Base-by-base conservation (phyloP, 139 green algal species). In the Spirogloea muscicola region DNA sequence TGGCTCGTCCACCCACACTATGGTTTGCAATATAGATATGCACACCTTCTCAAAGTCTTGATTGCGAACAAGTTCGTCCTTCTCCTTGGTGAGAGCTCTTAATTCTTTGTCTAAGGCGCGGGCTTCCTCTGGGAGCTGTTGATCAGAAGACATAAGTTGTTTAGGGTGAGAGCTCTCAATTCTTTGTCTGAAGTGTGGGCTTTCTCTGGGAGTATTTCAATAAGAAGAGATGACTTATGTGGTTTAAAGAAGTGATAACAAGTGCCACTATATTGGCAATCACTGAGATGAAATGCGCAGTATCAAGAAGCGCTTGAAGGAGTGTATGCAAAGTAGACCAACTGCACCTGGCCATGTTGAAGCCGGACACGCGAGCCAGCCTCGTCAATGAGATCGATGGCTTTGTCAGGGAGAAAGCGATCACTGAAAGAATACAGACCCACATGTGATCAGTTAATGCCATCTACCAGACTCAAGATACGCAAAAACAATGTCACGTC, bases 371-470 rank as follows among this genome's bases (percentile, higher is more conserved):
- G 86, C 0, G 88, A 95, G 57, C 95, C 95, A 7, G 95, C 95
- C 90, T 99, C 95, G 70, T 99, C 95, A 69, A 99, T 98, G 63
- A 98, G 86, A 75, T 98, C 93, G 76, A 98, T 98, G 46, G 95
- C 95, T 84, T 95, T 89, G 68, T 88, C 68, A 33, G 85, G 79
- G 31, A 88, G 74, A 73, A 86, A 86, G 43, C 82, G 79, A 55
- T 86, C 82, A 52, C 62, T 80, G 67, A 31, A 75, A 16, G n/a
- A 40, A 74, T 6, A 4, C 4, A 41, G 6, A 46, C 13, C 46
- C 46, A 55, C 21, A 55, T 55, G 46, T 21, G 21, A 55, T 55
- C 21, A 21, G 21, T 31, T 21, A 55, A 55, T 21, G 21, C 21
- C 21, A 55, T 21, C 46, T 55, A 55, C 21, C n/a, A 31, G 21